Base-by-base conservation (phyloP, 441 rosid species). In the Gossypium trilobum region DNA sequence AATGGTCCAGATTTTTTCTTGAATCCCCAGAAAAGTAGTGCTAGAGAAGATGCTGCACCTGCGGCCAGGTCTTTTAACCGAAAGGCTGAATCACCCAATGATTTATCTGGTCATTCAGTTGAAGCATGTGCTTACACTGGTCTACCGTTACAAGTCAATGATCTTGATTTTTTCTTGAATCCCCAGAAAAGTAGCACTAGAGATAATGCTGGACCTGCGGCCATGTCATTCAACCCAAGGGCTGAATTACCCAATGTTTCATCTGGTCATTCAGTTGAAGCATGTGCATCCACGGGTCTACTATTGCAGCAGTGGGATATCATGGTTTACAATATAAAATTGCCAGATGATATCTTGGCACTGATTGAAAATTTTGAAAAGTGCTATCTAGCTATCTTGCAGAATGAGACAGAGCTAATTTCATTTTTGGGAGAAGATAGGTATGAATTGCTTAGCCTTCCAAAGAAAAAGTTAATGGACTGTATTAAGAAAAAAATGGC, bases 121-220 rank as follows among this genome's bases (percentile, higher is more conserved):
- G 74, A 70, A 72, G 73, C 77, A 71, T 25, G 68, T 74, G 44
- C 51, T 39, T 68, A 79, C 27, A 52, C 51, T 72, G 83, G 72
- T 57, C 46, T 9, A 39, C 46, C 13, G 91, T 84, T 92, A 55
- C 84, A 85, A 68, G 87, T 86, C 83, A 86, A 82, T 82, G 98
- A 89, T 80, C 91, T 95, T 56, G 88, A 82, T 29, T 91, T 91
- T 77, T 91, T 91, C 90, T 84, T 92, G 88, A 89, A 89, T 85
- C 96, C 89, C 76, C 82, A 71, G 66, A 88, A 88, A 83, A 83
- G 80, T 74, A 80, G 70, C 73, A 70, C 62, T 19, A 78, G 70
- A 61, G 83, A 70, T 72, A 84, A 78, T 80, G 62, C 66, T 44
- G 82, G 73, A 72, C 71, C 77, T 68, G 66, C 71, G 69, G 77